Percentiles rank a stretch among this genome's conserved stretches.
These are phyloP conservation scores for Plicaturopsis crispa DNA, from an alignment of 768 basidiomycete genomes.

Conservation along the genomic window DNA sequence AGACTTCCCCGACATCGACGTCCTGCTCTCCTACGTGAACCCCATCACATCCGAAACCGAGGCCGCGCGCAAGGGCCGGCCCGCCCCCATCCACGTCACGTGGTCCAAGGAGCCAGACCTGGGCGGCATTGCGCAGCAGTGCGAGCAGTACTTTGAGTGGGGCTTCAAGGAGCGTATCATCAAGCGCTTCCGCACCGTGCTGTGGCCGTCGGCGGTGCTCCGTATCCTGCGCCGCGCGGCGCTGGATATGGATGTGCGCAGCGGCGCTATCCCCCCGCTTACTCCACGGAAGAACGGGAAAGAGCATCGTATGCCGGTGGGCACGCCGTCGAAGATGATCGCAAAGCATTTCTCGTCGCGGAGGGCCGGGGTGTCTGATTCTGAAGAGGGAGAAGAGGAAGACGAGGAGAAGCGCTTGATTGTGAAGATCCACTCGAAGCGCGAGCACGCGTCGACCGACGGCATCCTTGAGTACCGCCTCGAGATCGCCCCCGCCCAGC, in stretches of 20 bases:
- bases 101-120: slow-evolving; percentile 61
- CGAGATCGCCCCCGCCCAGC: slow-evolving; percentile 59
- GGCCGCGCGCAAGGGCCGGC: slow-evolving; percentile 31
- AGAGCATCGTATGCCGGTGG: slow-evolving; percentile 17
- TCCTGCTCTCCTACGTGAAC: slow-evolving; percentile 70
- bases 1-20: slow-evolving; percentile 64
- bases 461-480: slow-evolving; percentile 71
- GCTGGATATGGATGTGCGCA: slow-evolving; percentile 35
- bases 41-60: slow-evolving; percentile 69
- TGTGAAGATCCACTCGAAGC: slow-evolving; percentile 55
- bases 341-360: slow-evolving; percentile 47
- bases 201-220: slow-evolving; percentile 72
- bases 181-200: slow-evolving; percentile 75
- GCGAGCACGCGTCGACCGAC: slow-evolving; percentile 68
- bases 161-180: slow-evolving; percentile 77
- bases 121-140: slow-evolving; percentile 63
- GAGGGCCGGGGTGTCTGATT: slow-evolving; percentile 20
- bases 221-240: slow-evolving; percentile 63
- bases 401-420: slow-evolving; percentile 38
- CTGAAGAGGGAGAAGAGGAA: slow-evolving; percentile 18
- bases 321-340: slow-evolving; percentile 45
- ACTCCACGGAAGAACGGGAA: slow-evolving; percentile 34
- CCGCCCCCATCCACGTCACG: slow-evolving; percentile 28
- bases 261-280: slow-evolving; percentile 11
- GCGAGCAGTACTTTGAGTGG: slow-evolving; percentile 91